These are phyloP conservation scores for Paramecium octaurelia DNA, from an alignment of 73 alveolate species.

Conservation along the genomic window DNA sequence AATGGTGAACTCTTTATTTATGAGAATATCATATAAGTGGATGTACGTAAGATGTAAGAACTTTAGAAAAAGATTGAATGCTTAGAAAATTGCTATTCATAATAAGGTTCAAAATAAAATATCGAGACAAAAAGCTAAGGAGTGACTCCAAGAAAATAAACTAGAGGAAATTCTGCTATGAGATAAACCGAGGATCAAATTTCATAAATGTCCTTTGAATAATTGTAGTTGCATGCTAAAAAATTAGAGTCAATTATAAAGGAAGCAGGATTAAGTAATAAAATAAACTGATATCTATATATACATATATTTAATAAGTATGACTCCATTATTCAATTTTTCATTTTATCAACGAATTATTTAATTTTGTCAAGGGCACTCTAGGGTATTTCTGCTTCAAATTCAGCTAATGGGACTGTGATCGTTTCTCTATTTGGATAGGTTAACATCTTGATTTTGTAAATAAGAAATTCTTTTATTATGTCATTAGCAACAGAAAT, in stretches of 20 bases:
- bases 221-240: neutral
- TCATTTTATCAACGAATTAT: neutral
- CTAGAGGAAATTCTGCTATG: neutral
- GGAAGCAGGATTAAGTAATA: neutral
- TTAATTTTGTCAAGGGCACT: neutral
- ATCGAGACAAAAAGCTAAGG: neutral
- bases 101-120: neutral
- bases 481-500: neutral
- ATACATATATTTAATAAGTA: neutral
- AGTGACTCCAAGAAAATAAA: neutral
- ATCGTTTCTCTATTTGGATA: conserved; percentile 6
- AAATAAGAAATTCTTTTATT: conserved; percentile 17
- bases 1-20: neutral
- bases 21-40: neutral
- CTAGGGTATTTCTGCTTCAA: neutral
- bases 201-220: neutral
- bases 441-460: conserved; percentile 6
- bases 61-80: neutral
- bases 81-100: neutral
- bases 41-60: neutral
- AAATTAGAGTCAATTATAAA: neutral
- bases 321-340: neutral
- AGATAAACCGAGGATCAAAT: neutral
- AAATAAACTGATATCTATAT: neutral
- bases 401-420: conserved; percentile 8